Base-by-base conservation (phyloP, 257 asterid genomes). In the Striga asiatica region DNA sequence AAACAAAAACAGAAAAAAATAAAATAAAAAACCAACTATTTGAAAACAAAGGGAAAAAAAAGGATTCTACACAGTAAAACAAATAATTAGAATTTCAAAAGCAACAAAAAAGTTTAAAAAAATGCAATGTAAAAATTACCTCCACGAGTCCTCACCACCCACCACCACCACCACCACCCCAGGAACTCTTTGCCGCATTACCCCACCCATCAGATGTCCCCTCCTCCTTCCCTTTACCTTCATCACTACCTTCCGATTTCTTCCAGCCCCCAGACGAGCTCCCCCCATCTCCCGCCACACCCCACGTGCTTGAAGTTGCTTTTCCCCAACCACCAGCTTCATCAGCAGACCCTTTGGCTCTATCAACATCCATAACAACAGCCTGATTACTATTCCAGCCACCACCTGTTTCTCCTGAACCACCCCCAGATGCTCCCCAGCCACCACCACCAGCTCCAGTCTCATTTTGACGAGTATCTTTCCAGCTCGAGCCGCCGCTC, bases 101-200 rank as follows among this genome's bases (percentile, higher is more conserved):
- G 2, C 24, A 21, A 19, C 11, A 66, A 35, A 55, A 43, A 18
- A 13, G n/a, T n/a, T n/a, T n/a, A n/a, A 1, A 55, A 5, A 22
- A 2, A 2, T 6, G 42, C 2, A 10, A 18, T 3, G 67, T 17
- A 45, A 3, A 56, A 41, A 61, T 46, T 74, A 79, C 89, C 84
- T 31, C 38, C 37, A 14, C 69, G 66, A 55, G 60, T 21, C 50
- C 50, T 78, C 71, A 80, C 94, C 96, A 81, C 50, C 88, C 93
- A 53, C 89, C 78, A 61, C 68, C 70, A 46, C 69, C 62, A n/a
- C 76, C 93, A 65, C 60, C 70, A 14, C 67, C 71, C 78, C 74
- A 64, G 53, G 79, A 24, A 65, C 64, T 66, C 10, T 52, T 35
- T 52, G 71, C 73, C 49, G 74, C 68, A 48, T 72, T 68, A 61